A percentile compares a stretch with the other conserved stretches of the same genome.
These are phyloP conservation scores for Penicillium sp. DNA, from an alignment of 2,329 filamentous ascomycete genomes.

Conservation along the genomic window DNA sequence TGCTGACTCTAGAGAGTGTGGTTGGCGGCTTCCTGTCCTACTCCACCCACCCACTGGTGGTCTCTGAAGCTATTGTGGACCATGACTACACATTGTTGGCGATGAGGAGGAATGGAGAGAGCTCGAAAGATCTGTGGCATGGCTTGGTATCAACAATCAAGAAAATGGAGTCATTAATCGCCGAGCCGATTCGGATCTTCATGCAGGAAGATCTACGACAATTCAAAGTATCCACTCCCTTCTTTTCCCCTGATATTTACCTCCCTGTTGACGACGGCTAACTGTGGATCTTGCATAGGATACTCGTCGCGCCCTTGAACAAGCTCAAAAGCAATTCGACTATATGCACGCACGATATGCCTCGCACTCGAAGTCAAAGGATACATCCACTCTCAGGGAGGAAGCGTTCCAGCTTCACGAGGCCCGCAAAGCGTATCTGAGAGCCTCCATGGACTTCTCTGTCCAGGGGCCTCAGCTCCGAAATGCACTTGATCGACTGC, in stretches of 20 bases:
- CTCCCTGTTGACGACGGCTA: slow-evolving; percentile 14
- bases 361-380: slow-evolving; percentile 86
- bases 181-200: slow-evolving; percentile 80
- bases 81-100: slow-evolving; percentile 93
- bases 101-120: slow-evolving; percentile 80
- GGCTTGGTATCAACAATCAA: slow-evolving; percentile 72
- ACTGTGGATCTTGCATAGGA: slow-evolving; percentile 49
- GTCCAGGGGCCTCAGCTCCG: slow-evolving; percentile 83
- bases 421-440: slow-evolving; percentile 84
- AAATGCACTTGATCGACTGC: slow-evolving; percentile 77
- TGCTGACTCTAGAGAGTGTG: slow-evolving; percentile 73
- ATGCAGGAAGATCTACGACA: slow-evolving; percentile 74
- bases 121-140: slow-evolving; percentile 83
- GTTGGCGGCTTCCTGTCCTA: slow-evolving; percentile 75
- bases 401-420: slow-evolving; percentile 96
- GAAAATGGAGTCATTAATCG: slow-evolving; percentile 72
- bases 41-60: slow-evolving; percentile 69
- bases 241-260: not conserved
- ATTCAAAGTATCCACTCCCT: slow-evolving; percentile 63
- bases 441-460: slow-evolving; percentile 91
- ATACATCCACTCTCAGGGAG: slow-evolving; percentile 84
- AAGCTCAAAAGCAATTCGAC: slow-evolving; percentile 82
- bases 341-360: slow-evolving; percentile 77
- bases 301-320: slow-evolving; percentile 71
- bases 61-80: slow-evolving; percentile 84